These are phyloP conservation scores for Ilyonectria mors-panacis DNA, from an alignment of 2,329 filamentous ascomycete species.

Conservation along the genomic window DNA sequence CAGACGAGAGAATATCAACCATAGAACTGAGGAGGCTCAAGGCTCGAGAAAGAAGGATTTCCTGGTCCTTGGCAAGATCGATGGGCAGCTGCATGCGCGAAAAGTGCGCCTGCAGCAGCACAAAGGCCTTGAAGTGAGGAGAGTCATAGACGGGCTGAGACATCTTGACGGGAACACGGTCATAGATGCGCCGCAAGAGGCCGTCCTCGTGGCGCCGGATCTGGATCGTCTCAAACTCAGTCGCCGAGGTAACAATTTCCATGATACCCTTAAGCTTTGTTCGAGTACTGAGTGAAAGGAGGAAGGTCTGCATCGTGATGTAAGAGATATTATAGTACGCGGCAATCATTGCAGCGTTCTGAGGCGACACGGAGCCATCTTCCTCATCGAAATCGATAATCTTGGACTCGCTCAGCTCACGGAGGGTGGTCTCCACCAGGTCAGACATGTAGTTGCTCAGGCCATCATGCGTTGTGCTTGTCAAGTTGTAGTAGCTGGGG, in stretches of 20 bases:
- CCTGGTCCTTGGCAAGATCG: conserved; percentile 96
- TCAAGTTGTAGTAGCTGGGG: conserved; percentile 94
- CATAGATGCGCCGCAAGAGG: conserved; percentile 91
- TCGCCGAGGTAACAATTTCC: conserved; percentile 96
- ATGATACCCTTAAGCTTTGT: conserved; percentile 98
- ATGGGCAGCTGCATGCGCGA: conserved; percentile 96
- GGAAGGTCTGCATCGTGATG: conserved; percentile 98
- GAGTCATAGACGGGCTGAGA: conserved; percentile 87
- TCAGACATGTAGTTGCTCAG: conserved; percentile 96
- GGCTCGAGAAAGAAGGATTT: conserved; percentile 86
- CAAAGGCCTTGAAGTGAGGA: conserved; percentile 98
- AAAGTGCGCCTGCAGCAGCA: conserved; percentile 97
- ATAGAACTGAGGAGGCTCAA: conserved; percentile 90
- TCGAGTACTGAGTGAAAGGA: conserved; percentile 87
- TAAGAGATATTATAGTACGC: conserved; percentile 99
- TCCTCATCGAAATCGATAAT: conserved; percentile 97
- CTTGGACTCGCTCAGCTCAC: conserved; percentile 91
- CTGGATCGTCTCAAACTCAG: conserved; percentile 95
- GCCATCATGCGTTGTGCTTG: conserved; percentile 90
- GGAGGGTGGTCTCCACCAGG: conserved; percentile 91
- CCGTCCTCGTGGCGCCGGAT: conserved; percentile 93
- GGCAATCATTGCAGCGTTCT: conserved; percentile 98
- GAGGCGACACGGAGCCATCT: conserved; percentile 88
- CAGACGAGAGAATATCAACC: conserved; percentile 95
- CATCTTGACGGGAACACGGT: conserved; percentile 96